Evolutionary conservation across 441 rosid genomes (phyloP), one percentile per base, ranked within the genome.

Genomic region (Hura crepitans): DNA sequence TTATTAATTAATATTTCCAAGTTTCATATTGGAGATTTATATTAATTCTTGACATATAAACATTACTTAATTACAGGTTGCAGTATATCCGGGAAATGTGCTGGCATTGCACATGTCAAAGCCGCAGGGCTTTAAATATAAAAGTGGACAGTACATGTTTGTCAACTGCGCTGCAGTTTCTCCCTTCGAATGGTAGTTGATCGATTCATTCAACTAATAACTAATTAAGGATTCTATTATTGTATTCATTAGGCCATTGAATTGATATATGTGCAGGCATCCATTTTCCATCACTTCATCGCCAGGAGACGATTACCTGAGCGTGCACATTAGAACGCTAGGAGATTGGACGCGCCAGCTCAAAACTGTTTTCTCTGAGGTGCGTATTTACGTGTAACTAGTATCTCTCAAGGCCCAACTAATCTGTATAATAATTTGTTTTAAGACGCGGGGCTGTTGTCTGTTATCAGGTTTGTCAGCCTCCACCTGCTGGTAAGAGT

Each of bases 91-190:
- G 0, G 98, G 97, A 49, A 91, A 93, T 69, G 98, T 93, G 0
- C 77, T 93, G 74, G 74, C 96, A 25, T 79, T 93, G 77, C 89
- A 86, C 85, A 86, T 90, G 97, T 89, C 96, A 10, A 90, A 87
- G 80, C 98, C 98, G 30, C 87, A 85, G 54, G 97, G 97, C 6
- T 91, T 93, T 85, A 91, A 79, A 76, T 88, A 91, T 83, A 91
- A 86, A 71, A 91, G 98, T 45, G 98, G 98, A 66, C 97, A 93
- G 59, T 93, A 86, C 89, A 91, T 93, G 96, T 93, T 93, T 68
- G 91, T 93, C 62, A 93, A 93, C 57, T 93, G 98, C 74, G 67
- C 82, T 28, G 92, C 90, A 2, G 96, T 93, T 55, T 93, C 98
- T 43, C 87, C 92, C 6, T 93, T 93, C 54, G 94, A 93, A 75